These are phyloP conservation scores for Baorangia bicolor DNA, from an alignment of 768 basidiomycete species.

Conservation along the genomic window DNA sequence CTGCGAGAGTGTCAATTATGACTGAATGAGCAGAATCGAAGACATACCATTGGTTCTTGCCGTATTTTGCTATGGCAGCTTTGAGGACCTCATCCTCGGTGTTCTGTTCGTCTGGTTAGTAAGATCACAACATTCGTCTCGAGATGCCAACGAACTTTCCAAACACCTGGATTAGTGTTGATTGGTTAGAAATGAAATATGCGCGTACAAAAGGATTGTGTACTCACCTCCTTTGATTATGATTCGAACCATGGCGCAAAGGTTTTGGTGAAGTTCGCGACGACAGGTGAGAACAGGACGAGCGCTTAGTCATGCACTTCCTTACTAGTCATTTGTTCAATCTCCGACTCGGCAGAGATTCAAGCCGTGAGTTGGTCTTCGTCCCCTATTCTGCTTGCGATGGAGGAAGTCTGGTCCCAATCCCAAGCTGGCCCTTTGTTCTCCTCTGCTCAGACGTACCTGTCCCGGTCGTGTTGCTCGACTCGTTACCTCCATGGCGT, in stretches of 20 bases:
- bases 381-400: conserved; percentile 12
- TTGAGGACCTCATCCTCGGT: conserved; percentile 98
- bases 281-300: not conserved
- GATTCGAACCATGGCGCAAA: conserved; percentile 69
- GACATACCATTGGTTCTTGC: conserved; percentile 88
- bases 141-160: conserved; percentile 57
- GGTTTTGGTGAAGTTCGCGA: not conserved
- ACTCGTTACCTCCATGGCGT: not conserved
- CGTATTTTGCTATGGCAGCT: conserved; percentile 97
- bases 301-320: conserved; percentile 9
- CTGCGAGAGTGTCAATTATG: conserved; percentile 35
- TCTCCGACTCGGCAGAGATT: conserved; percentile 16
- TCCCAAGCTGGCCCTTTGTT: not conserved
- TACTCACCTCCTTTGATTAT: conserved; percentile 85
- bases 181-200: not conserved
- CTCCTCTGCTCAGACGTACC: not conserved
- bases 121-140: not conserved
- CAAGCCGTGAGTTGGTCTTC: not conserved
- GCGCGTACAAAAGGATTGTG: not conserved
- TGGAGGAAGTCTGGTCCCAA: not conserved
- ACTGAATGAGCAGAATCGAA: not conserved
- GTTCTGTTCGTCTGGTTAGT: conserved; percentile 50
- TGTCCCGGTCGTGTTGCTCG: not conserved
- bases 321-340: conserved; percentile 12
- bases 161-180: conserved; percentile 52